Evolutionary conservation across 1,139 yeast genomes (phyloP).

Genomic region (Candida neerlandica): DNA sequence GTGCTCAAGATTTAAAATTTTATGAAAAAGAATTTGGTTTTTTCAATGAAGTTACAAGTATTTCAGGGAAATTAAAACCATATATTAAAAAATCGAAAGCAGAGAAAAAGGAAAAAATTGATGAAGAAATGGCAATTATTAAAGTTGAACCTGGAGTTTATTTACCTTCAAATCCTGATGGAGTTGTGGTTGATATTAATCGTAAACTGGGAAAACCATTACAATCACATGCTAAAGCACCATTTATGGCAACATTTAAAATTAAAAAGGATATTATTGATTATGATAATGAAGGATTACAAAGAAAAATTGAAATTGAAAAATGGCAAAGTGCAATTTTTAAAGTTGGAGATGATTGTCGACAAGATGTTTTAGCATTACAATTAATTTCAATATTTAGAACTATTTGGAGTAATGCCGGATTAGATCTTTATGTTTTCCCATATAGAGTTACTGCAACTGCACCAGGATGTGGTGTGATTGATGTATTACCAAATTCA

Average conservation of each 20-base stretch:
- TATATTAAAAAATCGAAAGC: constrained; percentile 92
- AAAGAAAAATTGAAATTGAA: constrained; percentile 42
- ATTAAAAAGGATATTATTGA: constrained; percentile 60
- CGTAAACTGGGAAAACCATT: constrained; percentile 93
- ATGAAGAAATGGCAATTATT: constrained; percentile 89
- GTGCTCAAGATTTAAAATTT: constrained; percentile 60
- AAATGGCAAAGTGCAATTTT: constrained; percentile 95
- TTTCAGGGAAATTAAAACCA: constrained; percentile 93
- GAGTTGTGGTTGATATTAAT: constrained; percentile 87
- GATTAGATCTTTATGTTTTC: constrained; percentile 86
- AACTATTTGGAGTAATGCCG: constrained; percentile 85
- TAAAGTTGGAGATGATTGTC: constrained; percentile 98
- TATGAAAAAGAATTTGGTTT: constrained; percentile 86
- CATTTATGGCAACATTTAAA: constrained; percentile 94
- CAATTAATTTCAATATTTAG: constrained; percentile 91
- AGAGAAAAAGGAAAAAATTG: constrained; percentile 94
- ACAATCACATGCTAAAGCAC: constrained; percentile 98
- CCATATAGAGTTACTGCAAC: constrained; percentile 98
- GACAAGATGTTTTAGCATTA: constrained; percentile 94
- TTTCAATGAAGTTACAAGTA: constrained; percentile 88
- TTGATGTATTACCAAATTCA: constrained; percentile 94
- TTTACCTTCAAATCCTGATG: constrained; percentile 96
- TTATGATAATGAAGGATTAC: constrained; percentile 46
- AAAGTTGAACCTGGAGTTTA: constrained; percentile 83
- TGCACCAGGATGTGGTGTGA: constrained; percentile 98